Evolutionary conservation across 768 basidiomycete genomes (phyloP).

Genomic region (Mycena vulgaris): DNA sequence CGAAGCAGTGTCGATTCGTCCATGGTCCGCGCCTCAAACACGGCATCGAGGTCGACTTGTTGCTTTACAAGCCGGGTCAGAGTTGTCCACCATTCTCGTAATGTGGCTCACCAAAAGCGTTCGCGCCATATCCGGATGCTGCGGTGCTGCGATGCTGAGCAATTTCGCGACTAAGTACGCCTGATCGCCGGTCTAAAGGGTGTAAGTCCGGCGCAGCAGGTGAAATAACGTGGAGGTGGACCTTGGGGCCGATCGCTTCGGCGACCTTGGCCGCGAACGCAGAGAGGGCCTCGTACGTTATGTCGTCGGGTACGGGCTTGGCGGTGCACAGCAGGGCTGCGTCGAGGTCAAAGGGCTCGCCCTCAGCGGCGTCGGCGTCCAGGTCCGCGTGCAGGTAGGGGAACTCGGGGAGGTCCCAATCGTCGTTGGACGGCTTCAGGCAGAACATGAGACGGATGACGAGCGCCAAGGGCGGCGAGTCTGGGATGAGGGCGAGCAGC

Average conservation of each 20-base stretch:
- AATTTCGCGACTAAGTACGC: conserved; percentile 75
- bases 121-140: conserved; percentile 72
- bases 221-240: conserved; percentile 45
- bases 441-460: conserved; percentile 84
- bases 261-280: conserved; percentile 71
- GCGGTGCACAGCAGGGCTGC: conserved; percentile 67
- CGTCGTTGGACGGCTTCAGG: conserved; percentile 83
- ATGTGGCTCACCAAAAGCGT: conserved; percentile 53
- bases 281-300: conserved; percentile 63
- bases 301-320: conserved; percentile 73
- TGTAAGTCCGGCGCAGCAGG: conserved; percentile 13
- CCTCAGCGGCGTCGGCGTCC: conserved; percentile 58
- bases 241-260: conserved; percentile 71
- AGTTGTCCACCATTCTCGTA: not conserved
- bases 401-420: conserved; percentile 84
- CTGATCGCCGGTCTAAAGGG: conserved; percentile 64
- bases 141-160: conserved; percentile 75
- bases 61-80: conserved; percentile 56
- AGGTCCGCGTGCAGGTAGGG: conserved; percentile 80
- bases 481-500: conserved; percentile 73
- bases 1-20: conserved; percentile 70
- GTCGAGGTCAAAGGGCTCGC: conserved; percentile 69
- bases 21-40: conserved; percentile 69
- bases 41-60: conserved; percentile 65
- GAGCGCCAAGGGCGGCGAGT: conserved; percentile 74